Evolutionary conservation across 2,329 filamentous ascomycete genomes (phyloP).

Genomic region (Daldinia eschscholtzii): DNA sequence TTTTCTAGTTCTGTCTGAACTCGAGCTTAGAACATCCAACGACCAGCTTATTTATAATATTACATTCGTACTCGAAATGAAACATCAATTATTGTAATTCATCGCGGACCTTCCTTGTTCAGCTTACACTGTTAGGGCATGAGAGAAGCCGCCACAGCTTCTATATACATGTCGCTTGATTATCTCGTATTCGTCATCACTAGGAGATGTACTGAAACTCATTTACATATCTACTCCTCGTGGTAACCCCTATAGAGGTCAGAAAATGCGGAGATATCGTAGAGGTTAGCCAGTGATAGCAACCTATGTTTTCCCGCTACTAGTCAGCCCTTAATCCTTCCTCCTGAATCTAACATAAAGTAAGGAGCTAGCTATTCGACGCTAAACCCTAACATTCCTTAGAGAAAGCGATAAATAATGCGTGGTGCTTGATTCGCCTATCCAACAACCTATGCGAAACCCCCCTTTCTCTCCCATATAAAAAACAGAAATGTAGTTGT

Average conservation of each 20-base stretch:
- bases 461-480: too few relatives aligned
- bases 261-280: background rate
- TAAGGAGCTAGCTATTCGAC: too few relatives aligned
- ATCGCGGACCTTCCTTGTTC: background rate
- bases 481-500: too few relatives aligned
- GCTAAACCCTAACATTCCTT: too few relatives aligned
- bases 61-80: background rate
- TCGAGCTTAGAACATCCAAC: background rate
- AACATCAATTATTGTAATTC: background rate
- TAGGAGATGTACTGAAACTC: background rate
- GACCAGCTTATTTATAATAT: background rate
- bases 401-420: too few relatives aligned
- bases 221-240: background rate
- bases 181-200: background rate
- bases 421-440: too few relatives aligned
- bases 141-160: background rate
- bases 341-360: too few relatives aligned
- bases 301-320: too few relatives aligned
- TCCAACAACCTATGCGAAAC: too few relatives aligned
- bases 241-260: too few relatives aligned
- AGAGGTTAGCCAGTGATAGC: background rate
- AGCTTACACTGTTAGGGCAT: background rate
- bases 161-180: background rate
- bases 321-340: background rate
- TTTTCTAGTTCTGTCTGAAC: background rate